Conservation (phyloP, 192 early-diverging fungal species). For the Entomortierella parvispora region DNA sequence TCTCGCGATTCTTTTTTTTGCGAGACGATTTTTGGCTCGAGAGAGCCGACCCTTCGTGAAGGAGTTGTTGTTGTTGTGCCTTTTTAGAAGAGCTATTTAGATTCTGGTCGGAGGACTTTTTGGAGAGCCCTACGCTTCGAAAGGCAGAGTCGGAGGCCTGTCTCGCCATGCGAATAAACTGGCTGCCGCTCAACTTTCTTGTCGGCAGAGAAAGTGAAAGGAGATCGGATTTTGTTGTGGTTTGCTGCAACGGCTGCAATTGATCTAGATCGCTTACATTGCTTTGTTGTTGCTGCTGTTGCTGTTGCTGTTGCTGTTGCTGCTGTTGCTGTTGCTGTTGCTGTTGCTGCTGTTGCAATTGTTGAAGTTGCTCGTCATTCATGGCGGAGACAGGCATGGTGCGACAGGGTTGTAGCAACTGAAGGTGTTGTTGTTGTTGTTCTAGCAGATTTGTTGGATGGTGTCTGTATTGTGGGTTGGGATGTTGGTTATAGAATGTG, state of each 20-base stretch:
- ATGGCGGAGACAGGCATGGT: too few species aligned
- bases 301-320: too few species aligned
- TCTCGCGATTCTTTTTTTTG: too few species aligned
- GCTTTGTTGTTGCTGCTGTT: neutral
- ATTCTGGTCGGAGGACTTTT: slow-evolving; percentile 26
- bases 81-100: neutral
- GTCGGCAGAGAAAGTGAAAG: slow-evolving; percentile 3
- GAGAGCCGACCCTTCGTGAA: neutral
- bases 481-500: too few species aligned
- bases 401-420: too few species aligned
- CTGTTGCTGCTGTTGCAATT: too few species aligned
- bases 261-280: neutral
- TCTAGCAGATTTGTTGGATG: too few species aligned
- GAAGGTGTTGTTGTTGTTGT: too few species aligned
- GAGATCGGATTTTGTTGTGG: slow-evolving; percentile 2
- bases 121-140: slow-evolving; percentile 13
- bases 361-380: too few species aligned
- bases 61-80: neutral
- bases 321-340: too few species aligned
- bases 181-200: slow-evolving; percentile 16
- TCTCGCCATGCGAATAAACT: slow-evolving; percentile 28
- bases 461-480: too few species aligned
- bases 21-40: too few species aligned
- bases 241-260: neutral
- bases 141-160: slow-evolving; percentile 45